Base-by-base conservation (phyloP, 176 grass and related monocot species). In the Miscanthus lutarioriparius region DNA sequence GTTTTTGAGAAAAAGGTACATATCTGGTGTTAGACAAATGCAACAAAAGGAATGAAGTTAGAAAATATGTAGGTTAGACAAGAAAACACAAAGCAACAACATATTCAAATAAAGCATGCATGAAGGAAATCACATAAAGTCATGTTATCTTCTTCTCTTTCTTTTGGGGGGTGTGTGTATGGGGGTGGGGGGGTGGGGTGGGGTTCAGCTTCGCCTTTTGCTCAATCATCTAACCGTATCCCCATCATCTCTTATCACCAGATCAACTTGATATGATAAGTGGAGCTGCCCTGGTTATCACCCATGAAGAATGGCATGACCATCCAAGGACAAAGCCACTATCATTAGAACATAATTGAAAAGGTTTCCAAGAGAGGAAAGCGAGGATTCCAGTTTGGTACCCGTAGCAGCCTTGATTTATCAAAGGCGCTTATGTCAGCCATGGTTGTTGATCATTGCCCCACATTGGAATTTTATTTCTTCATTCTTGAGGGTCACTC, bases 181-280 rank as follows among this genome's bases (percentile, higher is more conserved):
- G 0, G 20, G 0, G 20, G 48, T 22, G 17, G 43, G 43, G 45
- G 11, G 45, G 45, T 12, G 13, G 45, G 45, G n/a, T n/a, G n/a
- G 53, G 64, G 66, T 54, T 86, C 85, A 86, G 54, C 17, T 86
- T 82, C 40, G n/a, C 79, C 44, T 79, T 79, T 87, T 90, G 44
- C 44, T 48, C 47, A 48, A 48, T 48, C 47, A 48, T 48, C 3
- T 48, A 48, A 48, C 47, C 1, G 47, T 47, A 47, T 47, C 44
- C 47, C 47, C 47, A 48, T 48, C 47, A 48, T 48, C 47, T 48
- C 14, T 48, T 48, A 48, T 48, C 47, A 48, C 47, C 15, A 48
- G 47, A 48, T 87, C 9, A 79, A 74, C 20, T 59, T 51, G 16
- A 56, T 72, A 20, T 67, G 15, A 53, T 23, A 20, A 14, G 27